Evolutionary conservation across 148 eudicot genomes (phyloP), one percentile per base, ranked within the genome.

Genomic region (Rhododendron kiyosumense): DNA sequence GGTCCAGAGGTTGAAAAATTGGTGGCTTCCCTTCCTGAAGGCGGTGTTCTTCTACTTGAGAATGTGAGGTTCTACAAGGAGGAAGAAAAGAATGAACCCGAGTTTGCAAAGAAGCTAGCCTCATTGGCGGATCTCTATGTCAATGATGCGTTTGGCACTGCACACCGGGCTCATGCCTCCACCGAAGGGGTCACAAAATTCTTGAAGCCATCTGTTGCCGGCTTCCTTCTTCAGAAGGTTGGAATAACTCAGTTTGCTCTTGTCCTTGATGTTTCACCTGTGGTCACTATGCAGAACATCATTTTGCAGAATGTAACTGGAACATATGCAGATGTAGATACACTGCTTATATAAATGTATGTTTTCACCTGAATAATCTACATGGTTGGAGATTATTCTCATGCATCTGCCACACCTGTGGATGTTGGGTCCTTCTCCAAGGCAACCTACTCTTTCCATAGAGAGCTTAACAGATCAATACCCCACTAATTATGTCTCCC

Each of bases 141-240:
- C 28, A 96, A 95, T 87, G 99, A 96, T 86, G 99, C 99, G 52
- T 96, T 96, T 88, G 99, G 97, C 38, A 95, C 97, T 87, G 98
- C 99, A 51, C 97, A 96, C 90, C 94, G 98, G 91, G 99, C 99
- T 3, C 98, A 95, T 89, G 98, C 99, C 75, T 96, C 99, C 73
- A 96, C 98, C 26, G 98, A 96, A 88, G 99, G 98, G 73, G 98
- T 95, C 46, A 89, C 99, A 85, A 95, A 95, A 81, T 91, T 79
- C 93, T 95, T 96, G 96, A 95, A 88, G 93, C 99, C 97, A 36
- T 92, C 97, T 82, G 99, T 96, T 87, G 97, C 98, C 83, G 99
- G 99, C 63, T 94, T 92, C 86, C 95, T 96, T 87, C 90, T 96
- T 93, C 98, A 96, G 88, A 96, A 96, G 99, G 98, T 96, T 63